Base-by-base conservation (phyloP, 164 flowering plant genomes). In the Kalanchoe fedtschenkoi region DNA sequence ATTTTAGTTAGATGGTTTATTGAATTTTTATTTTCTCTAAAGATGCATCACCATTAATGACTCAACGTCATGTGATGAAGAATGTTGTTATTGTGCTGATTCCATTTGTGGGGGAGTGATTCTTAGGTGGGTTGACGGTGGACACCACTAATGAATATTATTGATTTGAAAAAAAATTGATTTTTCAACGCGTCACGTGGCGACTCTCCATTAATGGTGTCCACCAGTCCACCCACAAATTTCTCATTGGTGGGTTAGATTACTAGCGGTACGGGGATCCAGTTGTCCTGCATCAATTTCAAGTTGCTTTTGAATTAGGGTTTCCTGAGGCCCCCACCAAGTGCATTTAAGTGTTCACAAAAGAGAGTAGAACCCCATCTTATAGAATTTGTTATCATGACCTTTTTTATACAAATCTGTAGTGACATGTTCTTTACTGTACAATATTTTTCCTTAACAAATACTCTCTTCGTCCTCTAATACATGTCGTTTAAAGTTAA, bases 21-120 rank as follows among this genome's bases (percentile, higher is more conserved):
- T 10, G 55, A 2, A 4, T 29, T 44, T n/a, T 44, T 22, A 5
- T 47, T 13, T 22, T 24, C 24, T 47, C 9, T 24, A 47, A 47
- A 24, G 55, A 24, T 47, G 55, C 55, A 47, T 47, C 55, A 22
- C 24, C 55, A 47, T 47, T 47, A 3, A 17, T 24, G 16, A 10
- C 33, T 51, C 56, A 3, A 10, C 33, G 24, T 51, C 56, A 51
- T 51, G 56, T 51, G 56, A 51, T 26, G 56, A 24, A 24, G 56
- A 51, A 51, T 51, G 56, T 51, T 24, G 56, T 51, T 51, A 51
- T 24, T 26, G 32, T 11, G 56, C 9, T 51, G 32, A 51, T 51
- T 26, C 32, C 56, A 51, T 51, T 51, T 51, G 56, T 51, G n/a
- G n/a, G n/a, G n/a, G n/a, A n/a, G n/a, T n/a, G n/a, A n/a, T n/a